Evolutionary conservation across 257 asterid species (phyloP).

Genomic region (Schizonepeta tenuifolia): DNA sequence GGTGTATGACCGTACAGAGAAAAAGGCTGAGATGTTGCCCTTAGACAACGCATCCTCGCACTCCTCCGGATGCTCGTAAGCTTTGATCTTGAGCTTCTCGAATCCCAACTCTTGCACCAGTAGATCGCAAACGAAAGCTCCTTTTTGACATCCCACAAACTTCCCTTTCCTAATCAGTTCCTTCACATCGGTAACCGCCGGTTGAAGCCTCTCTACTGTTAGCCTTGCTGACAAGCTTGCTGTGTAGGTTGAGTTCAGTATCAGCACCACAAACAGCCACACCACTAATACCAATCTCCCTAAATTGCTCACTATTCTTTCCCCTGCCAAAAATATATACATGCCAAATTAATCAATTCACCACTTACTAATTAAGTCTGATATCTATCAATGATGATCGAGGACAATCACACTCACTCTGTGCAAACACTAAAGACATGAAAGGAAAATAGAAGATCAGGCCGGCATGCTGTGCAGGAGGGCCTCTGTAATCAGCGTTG

Average conservation of each 20-base stretch:
- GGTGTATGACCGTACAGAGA: too few relatives aligned
- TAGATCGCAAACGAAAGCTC: conserved; percentile 33
- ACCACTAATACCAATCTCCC: conserved; percentile 41
- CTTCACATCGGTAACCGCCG: conserved; percentile 27
- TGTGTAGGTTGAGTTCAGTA: conserved; percentile 45
- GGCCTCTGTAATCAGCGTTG: conserved; percentile 48
- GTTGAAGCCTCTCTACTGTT: conserved; percentile 38
- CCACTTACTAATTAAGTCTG: too few relatives aligned
- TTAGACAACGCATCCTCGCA: neutral
- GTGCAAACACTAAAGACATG: conserved; percentile 48
- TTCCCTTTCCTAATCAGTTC: conserved; percentile 32
- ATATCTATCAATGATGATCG: too few relatives aligned
- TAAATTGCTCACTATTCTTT: conserved; percentile 46
- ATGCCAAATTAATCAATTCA: too few relatives aligned
- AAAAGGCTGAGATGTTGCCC: too few relatives aligned
- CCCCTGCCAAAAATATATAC: conserved; percentile 33
- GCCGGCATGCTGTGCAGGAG: conserved; percentile 47
- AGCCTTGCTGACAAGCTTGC: conserved; percentile 48
- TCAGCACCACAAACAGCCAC: conserved; percentile 50
- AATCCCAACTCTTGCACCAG: neutral
- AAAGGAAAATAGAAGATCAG: conserved; percentile 49
- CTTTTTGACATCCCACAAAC: conserved; percentile 43
- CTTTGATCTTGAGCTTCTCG: neutral
- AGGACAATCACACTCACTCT: conserved; percentile 35
- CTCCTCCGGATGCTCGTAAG: neutral